These are phyloP conservation scores for Termitomyces sp. DNA, from an alignment of 768 basidiomycete species.

Conservation along the genomic window DNA sequence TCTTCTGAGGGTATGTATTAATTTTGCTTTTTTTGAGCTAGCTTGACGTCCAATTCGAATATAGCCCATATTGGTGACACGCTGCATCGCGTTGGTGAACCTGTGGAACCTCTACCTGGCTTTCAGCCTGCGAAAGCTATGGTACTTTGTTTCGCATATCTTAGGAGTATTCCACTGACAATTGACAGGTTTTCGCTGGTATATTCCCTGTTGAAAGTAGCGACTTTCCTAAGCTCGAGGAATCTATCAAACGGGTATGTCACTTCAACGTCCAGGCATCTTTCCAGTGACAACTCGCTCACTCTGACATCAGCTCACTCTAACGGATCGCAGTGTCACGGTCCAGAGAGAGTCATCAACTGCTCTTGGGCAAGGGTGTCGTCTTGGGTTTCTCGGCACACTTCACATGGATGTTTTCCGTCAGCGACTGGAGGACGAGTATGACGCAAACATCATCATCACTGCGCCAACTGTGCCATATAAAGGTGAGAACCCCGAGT, in stretches of 20 bases:
- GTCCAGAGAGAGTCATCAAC: slow-evolving; percentile 90
- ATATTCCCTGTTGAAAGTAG: slow-evolving; percentile 89
- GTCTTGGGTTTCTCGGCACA: slow-evolving; percentile 93
- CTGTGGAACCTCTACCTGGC: slow-evolving; percentile 81
- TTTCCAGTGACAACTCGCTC: slow-evolving; percentile 8
- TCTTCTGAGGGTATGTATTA: slow-evolving; percentile 72
- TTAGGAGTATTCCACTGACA: background rate
- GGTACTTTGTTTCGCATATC: slow-evolving; percentile 41
- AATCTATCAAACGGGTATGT: slow-evolving; percentile 85
- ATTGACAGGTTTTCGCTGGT: slow-evolving; percentile 81
- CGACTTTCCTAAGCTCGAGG: slow-evolving; percentile 93
- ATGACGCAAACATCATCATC: slow-evolving; percentile 90
- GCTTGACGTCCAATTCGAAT: background rate
- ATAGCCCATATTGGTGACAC: slow-evolving; percentile 95
- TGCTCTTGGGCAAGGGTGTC: slow-evolving; percentile 91
- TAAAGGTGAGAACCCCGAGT: slow-evolving; percentile 48
- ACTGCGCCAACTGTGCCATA: slow-evolving; percentile 97
- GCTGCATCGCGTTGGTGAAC: slow-evolving; percentile 67
- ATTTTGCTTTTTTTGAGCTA: background rate
- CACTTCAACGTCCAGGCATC: slow-evolving; percentile 2
- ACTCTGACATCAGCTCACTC: slow-evolving; percentile 51
- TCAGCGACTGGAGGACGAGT: slow-evolving; percentile 95
- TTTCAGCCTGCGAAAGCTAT: slow-evolving; percentile 93
- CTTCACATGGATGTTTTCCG: slow-evolving; percentile 97
- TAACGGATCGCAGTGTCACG: slow-evolving; percentile 87